Evolutionary conservation across 2,329 filamentous ascomycete species (phyloP).

Genomic region (Phaeosphaeriaceae sp.): DNA sequence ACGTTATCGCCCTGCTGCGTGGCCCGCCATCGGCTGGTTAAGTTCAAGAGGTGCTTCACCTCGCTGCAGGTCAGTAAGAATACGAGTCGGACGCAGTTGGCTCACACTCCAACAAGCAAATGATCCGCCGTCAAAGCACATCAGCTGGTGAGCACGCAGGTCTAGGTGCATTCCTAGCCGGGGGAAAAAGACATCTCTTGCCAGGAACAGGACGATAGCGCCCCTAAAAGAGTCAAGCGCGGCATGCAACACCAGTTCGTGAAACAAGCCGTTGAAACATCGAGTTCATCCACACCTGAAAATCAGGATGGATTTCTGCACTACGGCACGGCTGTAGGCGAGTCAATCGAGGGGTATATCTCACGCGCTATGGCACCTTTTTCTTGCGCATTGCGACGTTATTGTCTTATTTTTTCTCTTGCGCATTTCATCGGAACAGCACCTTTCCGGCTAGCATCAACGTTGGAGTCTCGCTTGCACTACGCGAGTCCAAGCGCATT

Average conservation of each 20-base stretch:
- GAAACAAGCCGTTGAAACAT: conserved; percentile 33
- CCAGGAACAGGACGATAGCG: conserved; percentile 16
- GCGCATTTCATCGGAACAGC: conserved; percentile 3
- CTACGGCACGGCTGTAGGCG: conserved; percentile 1
- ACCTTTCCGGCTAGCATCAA: conserved; percentile 10
- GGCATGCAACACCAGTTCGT: conserved; percentile 4
- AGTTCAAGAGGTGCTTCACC: conserved; percentile 10
- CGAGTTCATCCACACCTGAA: conserved; percentile 13
- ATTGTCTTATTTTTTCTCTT: conserved; percentile 4
- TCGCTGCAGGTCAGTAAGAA: conserved; percentile 11
- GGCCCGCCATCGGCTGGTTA: conserved; percentile 8
- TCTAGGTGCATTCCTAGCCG: conserved; percentile 17
- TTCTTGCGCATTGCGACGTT: conserved; percentile 7
- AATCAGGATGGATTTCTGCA: conserved; percentile 5
- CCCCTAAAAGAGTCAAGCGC: conserved; percentile 15
- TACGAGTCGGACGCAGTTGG: neutral
- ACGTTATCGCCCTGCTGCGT: neutral
- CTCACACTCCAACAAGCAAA: conserved; percentile 4
- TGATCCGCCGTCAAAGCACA: neutral
- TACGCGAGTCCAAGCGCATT: conserved; percentile 7
- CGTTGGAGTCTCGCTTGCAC: conserved; percentile 1
- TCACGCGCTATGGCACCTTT: conserved; percentile 12
- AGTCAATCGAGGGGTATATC: conserved; percentile 14
- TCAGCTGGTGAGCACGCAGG: conserved; percentile 8
- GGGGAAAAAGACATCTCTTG: conserved; percentile 6